Percentiles rank a stretch among this genome's conserved stretches.
Evolutionary conservation across 768 basidiomycete species (phyloP).

Genomic region (Phlebiopsis gigantea): DNA sequence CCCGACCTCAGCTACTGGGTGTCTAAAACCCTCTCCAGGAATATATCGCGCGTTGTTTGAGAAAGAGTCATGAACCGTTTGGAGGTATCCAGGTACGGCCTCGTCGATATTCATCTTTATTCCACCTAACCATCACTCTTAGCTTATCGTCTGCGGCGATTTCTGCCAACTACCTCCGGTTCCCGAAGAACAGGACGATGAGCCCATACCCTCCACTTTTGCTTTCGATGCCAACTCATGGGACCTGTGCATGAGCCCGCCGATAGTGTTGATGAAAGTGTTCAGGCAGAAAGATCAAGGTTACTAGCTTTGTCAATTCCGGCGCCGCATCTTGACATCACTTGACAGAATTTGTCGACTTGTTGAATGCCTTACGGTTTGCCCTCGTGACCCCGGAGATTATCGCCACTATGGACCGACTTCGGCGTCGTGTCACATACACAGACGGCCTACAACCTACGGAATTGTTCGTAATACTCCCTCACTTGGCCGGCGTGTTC

Average conservation of each 20-base stretch:
- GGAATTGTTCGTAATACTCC: constrained; percentile 49
- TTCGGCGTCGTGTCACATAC: constrained; percentile 57
- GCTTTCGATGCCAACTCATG: constrained; percentile 81
- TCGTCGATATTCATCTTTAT: constrained; percentile 83
- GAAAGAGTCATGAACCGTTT: constrained; percentile 43
- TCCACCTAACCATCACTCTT: not conserved
- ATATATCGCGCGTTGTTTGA: not conserved
- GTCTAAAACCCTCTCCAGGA: constrained; percentile 16
- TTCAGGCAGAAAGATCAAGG: constrained; percentile 87
- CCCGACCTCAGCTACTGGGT: constrained; percentile 9
- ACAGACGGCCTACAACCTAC: constrained; percentile 75
- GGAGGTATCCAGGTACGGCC: constrained; percentile 39
- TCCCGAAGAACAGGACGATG: constrained; percentile 37
- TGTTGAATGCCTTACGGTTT: constrained; percentile 83
- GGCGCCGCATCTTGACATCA: no score
- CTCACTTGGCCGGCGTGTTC: no score
- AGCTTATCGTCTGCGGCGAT: constrained; percentile 83
- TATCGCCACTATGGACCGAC: constrained; percentile 41
- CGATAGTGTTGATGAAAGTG: constrained; percentile 61
- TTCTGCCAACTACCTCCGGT: constrained; percentile 91
- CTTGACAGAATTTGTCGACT: constrained; percentile 56
- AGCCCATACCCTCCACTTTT: constrained; percentile 48
- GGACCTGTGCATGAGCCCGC: constrained; percentile 55
- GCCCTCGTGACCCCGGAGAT: constrained; percentile 48
- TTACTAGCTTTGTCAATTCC: constrained; percentile 17